Evolutionary conservation across 2,329 filamentous ascomycete species (phyloP), one percentile per base, ranked within the genome.

Genomic region (Venturia pyrina): DNA sequence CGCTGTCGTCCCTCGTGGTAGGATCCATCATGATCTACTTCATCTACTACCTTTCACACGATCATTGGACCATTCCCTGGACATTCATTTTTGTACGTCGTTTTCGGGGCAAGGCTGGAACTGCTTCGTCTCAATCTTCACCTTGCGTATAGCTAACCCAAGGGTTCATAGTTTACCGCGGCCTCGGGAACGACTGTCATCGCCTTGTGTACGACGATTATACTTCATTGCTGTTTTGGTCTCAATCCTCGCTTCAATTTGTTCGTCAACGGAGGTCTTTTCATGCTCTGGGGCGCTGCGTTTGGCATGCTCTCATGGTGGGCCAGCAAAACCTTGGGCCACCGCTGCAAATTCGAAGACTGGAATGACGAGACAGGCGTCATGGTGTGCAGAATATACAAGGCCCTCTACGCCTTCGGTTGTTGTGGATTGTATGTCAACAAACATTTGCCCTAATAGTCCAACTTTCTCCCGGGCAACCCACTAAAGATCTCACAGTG

Each of bases 361-460:
- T 87, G 84, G 84, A 78, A 79, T n/a, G 80, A 79, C 43, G 77
- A 79, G 0, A 78, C 79, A 2, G 85, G 84, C 3, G 79, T 86
- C 65, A 79, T 79, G 72, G 78, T 87, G 60, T 87, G 84, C 71
- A 74, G 81, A 64, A 75, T 79, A 66, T 87, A 86, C 78, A 87
- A 87, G 73, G 79, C 82, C 13, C 74, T 86, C n/a, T 86, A 85
- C 73, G 75, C 80, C 41, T 87, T 87, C 71, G 77, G 79, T 5
- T 70, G 83, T 37, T 68, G 82, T 40, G 83, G 81, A 24, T 68
- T 78, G 72, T 79, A 69, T 65, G 75, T 74, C 7, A 66, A 70
- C 63, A 59, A 15, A 19, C 32, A 21, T 61, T 59, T 41, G n/a
- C 46, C 64, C 34, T 24, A 24, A 5, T 5, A n/a, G 21, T 46